Evolutionary conservation across 768 basidiomycete genomes (phyloP), one percentile per base, ranked within the genome.

Genomic region (Cystofilobasidium macerans): DNA sequence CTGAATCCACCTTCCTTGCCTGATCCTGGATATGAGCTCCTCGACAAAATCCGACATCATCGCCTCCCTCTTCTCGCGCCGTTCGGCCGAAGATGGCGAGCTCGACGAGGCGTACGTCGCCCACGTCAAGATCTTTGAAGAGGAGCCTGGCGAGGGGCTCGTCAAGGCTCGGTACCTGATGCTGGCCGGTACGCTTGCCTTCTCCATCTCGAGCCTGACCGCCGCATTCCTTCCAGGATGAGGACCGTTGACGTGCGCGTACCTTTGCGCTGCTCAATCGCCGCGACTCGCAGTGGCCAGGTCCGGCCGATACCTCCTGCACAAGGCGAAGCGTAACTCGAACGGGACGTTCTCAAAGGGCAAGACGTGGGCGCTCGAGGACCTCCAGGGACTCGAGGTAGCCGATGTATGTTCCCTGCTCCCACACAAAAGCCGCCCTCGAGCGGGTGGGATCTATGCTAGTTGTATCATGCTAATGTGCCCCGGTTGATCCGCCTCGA

Each of bases 311-410:
- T 85, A 85, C 0, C 84, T 85, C 75, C 82, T 99, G 24, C 93
- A 99, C 82, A 99, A 99, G 78, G 91, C 93, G 1, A 98, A 98
- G 78, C 79, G 89, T 70, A 98, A 99, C 74, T 85, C 86, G 48
- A 98, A 97, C 73, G 86, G 88, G 38, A 83, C 89, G 0, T 98
- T 94, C 77, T 95, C 91, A 11, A 89, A 98, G 57, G 95, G 95
- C 8, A 99, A 99, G 79, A 90, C 94, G 1, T 99, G 95, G 95
- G 82, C 79, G 67, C 77, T 98, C 57, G 75, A 83, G 47, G 93
- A 97, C 76, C 80, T 98, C 71, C 82, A 87, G 69, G 84, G 78
- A 43, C 74, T 99, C 53, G 86, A 93, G 70, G 86, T 94, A 56
- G 67, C 82, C 40, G 82, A 81, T 73, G 92, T 94, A 57, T 66